These are phyloP conservation scores for Chenopodium berlandieri DNA, from an alignment of 148 eudicot genomes.

Conservation along the genomic window DNA sequence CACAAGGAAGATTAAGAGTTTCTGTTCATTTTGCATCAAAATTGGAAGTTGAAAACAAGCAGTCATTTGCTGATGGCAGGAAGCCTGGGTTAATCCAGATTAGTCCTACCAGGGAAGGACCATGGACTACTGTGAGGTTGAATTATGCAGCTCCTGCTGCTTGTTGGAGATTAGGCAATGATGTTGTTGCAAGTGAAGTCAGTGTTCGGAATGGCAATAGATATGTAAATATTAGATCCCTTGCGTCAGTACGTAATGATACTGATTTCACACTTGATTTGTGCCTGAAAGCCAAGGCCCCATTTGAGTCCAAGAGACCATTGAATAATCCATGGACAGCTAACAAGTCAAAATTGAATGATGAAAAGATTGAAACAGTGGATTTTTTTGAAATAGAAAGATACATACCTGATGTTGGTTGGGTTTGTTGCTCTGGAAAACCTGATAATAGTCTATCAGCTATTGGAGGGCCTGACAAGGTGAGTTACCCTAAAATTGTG, in stretches of 20 bases:
- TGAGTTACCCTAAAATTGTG: slow-evolving; percentile 24
- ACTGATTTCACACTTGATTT: slow-evolving; percentile 77
- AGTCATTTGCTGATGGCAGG: slow-evolving; percentile 38
- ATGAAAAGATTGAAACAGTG: slow-evolving; percentile 44
- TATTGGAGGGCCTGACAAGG: slow-evolving; percentile 39
- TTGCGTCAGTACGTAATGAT: slow-evolving; percentile 75
- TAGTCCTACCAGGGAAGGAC: slow-evolving; percentile 83
- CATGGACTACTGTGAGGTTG: slow-evolving; percentile 87
- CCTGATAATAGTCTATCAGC: slow-evolving; percentile 29
- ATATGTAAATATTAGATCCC: slow-evolving; percentile 86
- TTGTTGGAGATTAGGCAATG: slow-evolving; percentile 87
- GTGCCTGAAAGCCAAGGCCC: slow-evolving; percentile 54
- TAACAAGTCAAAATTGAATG: slow-evolving; percentile 34
- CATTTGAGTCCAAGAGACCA: slow-evolving; percentile 32
- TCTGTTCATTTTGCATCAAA: slow-evolving; percentile 61
- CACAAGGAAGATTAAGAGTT: slow-evolving; percentile 63
- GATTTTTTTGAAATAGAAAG: slow-evolving; percentile 74
- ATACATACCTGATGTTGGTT: slow-evolving; percentile 47
- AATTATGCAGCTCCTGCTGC: slow-evolving; percentile 96
- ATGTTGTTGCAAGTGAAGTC: slow-evolving; percentile 95
- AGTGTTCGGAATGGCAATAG: slow-evolving; percentile 71
- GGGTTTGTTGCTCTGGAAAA: slow-evolving; percentile 45
- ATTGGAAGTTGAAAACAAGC: slow-evolving; percentile 42
- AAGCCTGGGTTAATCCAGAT: slow-evolving; percentile 75
- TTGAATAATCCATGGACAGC: slow-evolving; percentile 28